Percentiles rank a stretch among this genome's conserved stretches.
These are phyloP conservation scores for Psilocybe sp. DNA, from an alignment of 768 basidiomycete species.

Conservation along the genomic window DNA sequence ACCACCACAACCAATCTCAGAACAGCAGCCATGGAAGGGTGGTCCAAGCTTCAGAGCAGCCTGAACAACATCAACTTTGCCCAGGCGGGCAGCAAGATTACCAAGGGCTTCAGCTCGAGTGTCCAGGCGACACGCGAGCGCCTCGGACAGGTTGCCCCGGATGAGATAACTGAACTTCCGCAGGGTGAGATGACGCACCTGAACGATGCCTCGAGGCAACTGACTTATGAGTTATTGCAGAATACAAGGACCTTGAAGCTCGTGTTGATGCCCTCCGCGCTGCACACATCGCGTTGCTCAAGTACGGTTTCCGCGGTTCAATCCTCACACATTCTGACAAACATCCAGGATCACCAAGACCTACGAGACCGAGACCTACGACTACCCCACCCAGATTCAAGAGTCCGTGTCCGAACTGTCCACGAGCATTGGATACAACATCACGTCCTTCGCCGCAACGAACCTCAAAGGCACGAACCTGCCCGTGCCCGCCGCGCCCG, in stretches of 20 bases:
- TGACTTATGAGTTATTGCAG: slow-evolving; percentile 34
- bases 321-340: neutral
- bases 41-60: slow-evolving; percentile 68
- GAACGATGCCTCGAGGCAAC: no score
- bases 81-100: slow-evolving; percentile 71
- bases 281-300: slow-evolving; percentile 76
- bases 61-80: slow-evolving; percentile 65
- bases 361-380: slow-evolving; percentile 84
- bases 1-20: slow-evolving; percentile 8
- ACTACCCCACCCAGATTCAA: slow-evolving; percentile 88
- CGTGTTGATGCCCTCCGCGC: slow-evolving; percentile 89
- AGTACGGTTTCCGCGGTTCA: slow-evolving; percentile 41
- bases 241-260: slow-evolving; percentile 94
- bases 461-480: slow-evolving; percentile 89
- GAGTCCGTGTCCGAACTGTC: slow-evolving; percentile 34
- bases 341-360: slow-evolving; percentile 74
- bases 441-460: slow-evolving; percentile 82
- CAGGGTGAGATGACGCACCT: slow-evolving; percentile 51
- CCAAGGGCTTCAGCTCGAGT: slow-evolving; percentile 77
- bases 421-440: slow-evolving; percentile 56
- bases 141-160: slow-evolving; percentile 83
- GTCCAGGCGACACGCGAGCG: slow-evolving; percentile 87
- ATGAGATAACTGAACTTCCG: slow-evolving; percentile 93
- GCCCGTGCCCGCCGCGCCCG: slow-evolving; percentile 61
- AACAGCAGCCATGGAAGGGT: slow-evolving; percentile 48